Evolutionary conservation across 164 flowering plant genomes (phyloP), one percentile per base, ranked within the genome.

Genomic region (Stephania cephalantha): DNA sequence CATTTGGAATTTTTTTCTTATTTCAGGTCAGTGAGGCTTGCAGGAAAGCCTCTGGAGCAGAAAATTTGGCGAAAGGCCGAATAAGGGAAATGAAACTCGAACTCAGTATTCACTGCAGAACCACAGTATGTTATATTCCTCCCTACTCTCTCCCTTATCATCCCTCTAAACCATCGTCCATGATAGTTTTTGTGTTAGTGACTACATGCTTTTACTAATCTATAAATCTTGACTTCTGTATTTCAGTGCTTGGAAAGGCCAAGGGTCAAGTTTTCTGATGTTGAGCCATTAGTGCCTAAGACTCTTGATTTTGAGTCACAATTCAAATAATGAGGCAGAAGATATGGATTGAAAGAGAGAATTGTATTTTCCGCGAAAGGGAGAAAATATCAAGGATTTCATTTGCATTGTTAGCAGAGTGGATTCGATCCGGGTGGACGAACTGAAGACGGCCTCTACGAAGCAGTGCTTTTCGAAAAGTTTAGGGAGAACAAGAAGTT

Each of bases 11-110:
- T 70, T 42, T 42, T 18, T 18, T 31, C 58, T 17, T 44, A 71
- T 30, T 77, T 74, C 83, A 88, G 89, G 85, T 84, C 30, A 71
- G 73, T 81, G 84, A 79, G 75, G 85, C 85, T 70, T 87, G 87
- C 77, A 76, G 63, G 55, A 88, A 77, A 74, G 90, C 87, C 52
- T 74, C 78, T 65, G 75, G 69, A 77, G 87, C 82, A 55, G 90
- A 84, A 76, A 80, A 83, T 72, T 18, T 78, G 61, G 88, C 88
- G 13, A 81, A 78, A 79, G 50, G 15, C 53, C 85, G 85, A 48
- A 81, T 88, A 12, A 11, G 52, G 53, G 76, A 83, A 63, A 87
- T 88, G 91, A 83, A 79, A 15, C 13, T 70, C 30, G 88, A 87
- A 76, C 86, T 87, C 48, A 64, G 75, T 50, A 71, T 79, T 76